A percentile compares a stretch with the other conserved stretches of the same genome.
Conservation (phyloP, 345 rosid genomes). For the Xanthoceras sorbifolium region DNA sequence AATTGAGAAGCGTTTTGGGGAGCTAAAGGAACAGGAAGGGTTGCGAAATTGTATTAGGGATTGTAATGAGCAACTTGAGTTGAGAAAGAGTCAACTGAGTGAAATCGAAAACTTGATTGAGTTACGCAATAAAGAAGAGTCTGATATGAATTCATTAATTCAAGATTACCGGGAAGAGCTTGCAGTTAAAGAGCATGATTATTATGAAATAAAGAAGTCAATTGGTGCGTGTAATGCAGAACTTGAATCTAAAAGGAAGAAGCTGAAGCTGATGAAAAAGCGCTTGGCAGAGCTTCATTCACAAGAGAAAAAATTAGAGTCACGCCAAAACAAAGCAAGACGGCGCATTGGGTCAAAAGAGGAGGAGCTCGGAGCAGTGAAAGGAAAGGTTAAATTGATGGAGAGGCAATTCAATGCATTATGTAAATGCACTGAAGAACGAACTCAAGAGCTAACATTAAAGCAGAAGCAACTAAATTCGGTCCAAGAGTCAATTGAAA, state of each 20-base stretch:
- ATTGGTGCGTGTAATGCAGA: conserved; percentile 2
- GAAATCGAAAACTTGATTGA: conserved; percentile 6
- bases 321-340: neutral
- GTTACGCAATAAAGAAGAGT: conserved; percentile 6
- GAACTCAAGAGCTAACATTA: conserved; percentile 23
- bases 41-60: neutral
- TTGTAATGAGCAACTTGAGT: conserved; percentile 6
- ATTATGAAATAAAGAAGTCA: conserved; percentile 11
- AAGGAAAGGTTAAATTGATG: conserved; percentile 19
- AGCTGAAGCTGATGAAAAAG: conserved; percentile 1
- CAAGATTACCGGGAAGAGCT: conserved; percentile 14
- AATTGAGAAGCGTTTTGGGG: neutral
- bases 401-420: conserved; percentile 28
- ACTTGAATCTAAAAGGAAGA: neutral
- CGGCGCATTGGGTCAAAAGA: conserved; percentile 19
- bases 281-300: conserved; percentile 22
- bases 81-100: conserved; percentile 14
- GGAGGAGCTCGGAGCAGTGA: conserved; percentile 23
- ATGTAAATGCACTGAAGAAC: conserved; percentile 17
- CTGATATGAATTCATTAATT: conserved; percentile 3
- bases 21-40: neutral
- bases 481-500: conserved; percentile 23
- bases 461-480: conserved; percentile 28
- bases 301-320: conserved; percentile 25
- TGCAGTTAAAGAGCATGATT: conserved; percentile 5